Percentiles rank a stretch among this genome's conserved stretches.
Evolutionary conservation across 495 filamentous ascomycete genomes (phyloP).

Genomic region (Aspergillus carlsbadensis): DNA sequence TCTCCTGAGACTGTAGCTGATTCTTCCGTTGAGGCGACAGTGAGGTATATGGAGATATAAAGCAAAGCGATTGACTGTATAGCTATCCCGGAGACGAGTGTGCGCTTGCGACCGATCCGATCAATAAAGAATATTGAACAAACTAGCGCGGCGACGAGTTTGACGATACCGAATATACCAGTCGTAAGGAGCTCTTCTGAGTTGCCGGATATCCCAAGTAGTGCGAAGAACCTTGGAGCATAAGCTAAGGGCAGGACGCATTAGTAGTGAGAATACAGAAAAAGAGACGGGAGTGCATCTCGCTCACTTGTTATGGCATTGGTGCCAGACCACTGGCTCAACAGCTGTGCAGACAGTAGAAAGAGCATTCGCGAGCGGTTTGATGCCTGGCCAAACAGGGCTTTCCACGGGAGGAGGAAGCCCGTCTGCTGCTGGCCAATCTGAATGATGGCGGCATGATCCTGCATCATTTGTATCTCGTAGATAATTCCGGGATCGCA

Average conservation of each 20-base stretch:
- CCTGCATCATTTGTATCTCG: no score
- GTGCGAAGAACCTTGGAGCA: slow-evolving; percentile 57
- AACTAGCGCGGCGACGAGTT: slow-evolving; percentile 54
- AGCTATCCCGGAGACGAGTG: no score
- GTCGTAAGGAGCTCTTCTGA: slow-evolving; percentile 61
- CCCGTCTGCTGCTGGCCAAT: no score
- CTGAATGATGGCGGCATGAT: no score
- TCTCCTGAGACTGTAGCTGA: slow-evolving; percentile 2
- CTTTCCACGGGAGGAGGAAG: no score
- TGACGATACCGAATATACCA: slow-evolving; percentile 63
- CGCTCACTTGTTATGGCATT: slow-evolving; percentile 45
- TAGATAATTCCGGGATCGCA: no score
- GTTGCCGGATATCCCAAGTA: slow-evolving; percentile 57
- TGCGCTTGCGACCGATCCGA: no score
- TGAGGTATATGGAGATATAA: no score
- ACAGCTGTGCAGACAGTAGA: slow-evolving; percentile 47
- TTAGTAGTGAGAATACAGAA: no score
- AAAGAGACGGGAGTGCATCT: background rate
- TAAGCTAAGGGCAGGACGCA: slow-evolving; percentile 41
- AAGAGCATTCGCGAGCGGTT: slow-evolving; percentile 56
- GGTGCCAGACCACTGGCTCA: slow-evolving; percentile 62
- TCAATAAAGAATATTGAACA: slow-evolving; percentile 46
- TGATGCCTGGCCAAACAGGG: slow-evolving; percentile 31
- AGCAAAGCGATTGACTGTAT: no score
- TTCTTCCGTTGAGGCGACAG: no score